phyloP scores from a whole-genome alignment of 805 yeast genomes.

The Limtongozyma cylindracea region DNA sequence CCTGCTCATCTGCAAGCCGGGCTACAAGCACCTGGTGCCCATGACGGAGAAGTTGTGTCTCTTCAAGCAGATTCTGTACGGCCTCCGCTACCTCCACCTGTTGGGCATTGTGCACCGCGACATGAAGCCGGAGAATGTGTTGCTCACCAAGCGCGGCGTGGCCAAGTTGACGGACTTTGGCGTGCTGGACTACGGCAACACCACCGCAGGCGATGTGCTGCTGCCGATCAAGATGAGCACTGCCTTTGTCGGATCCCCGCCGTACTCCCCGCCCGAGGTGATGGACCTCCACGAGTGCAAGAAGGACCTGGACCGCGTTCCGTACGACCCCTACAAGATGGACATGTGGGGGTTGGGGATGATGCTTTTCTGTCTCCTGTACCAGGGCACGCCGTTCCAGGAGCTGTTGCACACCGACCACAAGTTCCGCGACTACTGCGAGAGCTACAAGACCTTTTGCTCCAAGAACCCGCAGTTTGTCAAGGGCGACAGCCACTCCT shows the following conservation, averaged over 20 bases:
- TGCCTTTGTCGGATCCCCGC: conserved; percentile 54
- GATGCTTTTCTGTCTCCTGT: conserved; percentile 31
- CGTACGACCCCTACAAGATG: conserved; percentile 40
- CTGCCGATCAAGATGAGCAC: conserved; percentile 14
- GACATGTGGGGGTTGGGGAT: conserved; percentile 60
- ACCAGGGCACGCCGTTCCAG: conserved; percentile 33
- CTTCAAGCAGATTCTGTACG: conserved; percentile 43
- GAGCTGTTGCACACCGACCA: conserved; percentile 21
- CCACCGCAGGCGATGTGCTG: conserved; percentile 19
- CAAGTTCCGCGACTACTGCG: conserved; percentile 26
- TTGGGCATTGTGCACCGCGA: conserved; percentile 49
- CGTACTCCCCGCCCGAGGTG: conserved; percentile 63
- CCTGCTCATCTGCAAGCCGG: conserved; percentile 22
- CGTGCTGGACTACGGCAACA: conserved; percentile 40
- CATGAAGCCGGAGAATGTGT: conserved; percentile 49
- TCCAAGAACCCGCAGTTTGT: conserved; percentile 19
- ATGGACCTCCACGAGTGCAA: conserved; percentile 18
- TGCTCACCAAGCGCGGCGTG: conserved; percentile 31
- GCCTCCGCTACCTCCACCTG: conserved; percentile 35
- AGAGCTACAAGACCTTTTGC: conserved; percentile 15
- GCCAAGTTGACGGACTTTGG: conserved; percentile 60
- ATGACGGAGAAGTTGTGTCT: conserved; percentile 31
- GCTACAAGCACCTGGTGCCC: conserved; percentile 31
- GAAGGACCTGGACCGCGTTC: conserved; percentile 8
- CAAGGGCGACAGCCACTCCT: too few species aligned